Conservation (phyloP, 208 protist genomes). For the Tetramitus jugosus region DNA sequence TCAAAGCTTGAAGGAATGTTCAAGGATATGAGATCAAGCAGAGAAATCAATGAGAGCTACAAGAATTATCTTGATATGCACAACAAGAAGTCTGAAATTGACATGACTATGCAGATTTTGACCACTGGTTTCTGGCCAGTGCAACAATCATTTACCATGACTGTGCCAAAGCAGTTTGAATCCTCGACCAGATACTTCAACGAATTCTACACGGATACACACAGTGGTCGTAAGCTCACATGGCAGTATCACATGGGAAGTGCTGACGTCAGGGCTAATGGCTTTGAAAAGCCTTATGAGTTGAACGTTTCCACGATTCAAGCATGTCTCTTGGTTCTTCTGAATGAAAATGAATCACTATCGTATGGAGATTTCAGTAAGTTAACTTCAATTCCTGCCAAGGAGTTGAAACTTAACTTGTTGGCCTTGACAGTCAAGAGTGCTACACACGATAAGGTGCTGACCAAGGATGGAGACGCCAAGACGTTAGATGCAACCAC, state of each 20-base stretch:
- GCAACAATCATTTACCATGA: constrained; percentile 32
- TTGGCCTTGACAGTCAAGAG: neutral
- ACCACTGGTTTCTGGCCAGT: constrained; percentile 71
- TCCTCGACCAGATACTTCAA: constrained; percentile 49
- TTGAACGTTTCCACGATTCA: constrained; percentile 54
- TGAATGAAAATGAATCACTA: constrained; percentile 49
- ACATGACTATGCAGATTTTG: constrained; percentile 60
- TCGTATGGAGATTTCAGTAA: constrained; percentile 44
- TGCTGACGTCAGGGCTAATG: neutral
- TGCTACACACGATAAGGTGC: neutral
- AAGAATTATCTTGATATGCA: constrained; percentile 30
- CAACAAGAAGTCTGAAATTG: neutral
- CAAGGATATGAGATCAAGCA: constrained; percentile 26
- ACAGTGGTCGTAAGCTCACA: constrained; percentile 52
- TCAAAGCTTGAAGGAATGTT: constrained; percentile 73
- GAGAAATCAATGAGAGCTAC: constrained; percentile 54
- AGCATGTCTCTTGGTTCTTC: constrained; percentile 56
- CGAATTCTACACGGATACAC: constrained; percentile 48
- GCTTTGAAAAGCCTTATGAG: constrained; percentile 39
- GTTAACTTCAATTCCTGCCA: constrained; percentile 32
- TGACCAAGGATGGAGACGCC: neutral
- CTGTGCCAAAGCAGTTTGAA: constrained; percentile 32
- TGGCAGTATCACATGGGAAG: constrained; percentile 57
- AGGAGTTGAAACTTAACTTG: constrained; percentile 50
- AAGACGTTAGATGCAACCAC: neutral